A percentile compares a stretch with the other conserved stretches of the same genome.
Conservation (phyloP, 768 basidiomycete genomes). For the Termitomyces sp. region DNA sequence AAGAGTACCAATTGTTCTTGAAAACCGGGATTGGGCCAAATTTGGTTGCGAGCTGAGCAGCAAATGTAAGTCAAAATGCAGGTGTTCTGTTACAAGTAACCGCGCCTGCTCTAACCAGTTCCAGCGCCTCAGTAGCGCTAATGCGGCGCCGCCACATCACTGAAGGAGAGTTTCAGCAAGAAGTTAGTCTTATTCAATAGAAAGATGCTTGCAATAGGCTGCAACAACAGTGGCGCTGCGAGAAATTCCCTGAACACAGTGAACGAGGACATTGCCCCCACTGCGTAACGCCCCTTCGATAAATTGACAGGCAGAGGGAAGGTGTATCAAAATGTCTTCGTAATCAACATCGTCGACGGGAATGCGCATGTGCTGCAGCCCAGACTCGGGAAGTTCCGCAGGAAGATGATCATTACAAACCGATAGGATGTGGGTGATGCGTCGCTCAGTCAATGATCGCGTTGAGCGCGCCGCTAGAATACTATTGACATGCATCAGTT, state of each 20-base stretch:
- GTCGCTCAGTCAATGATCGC: slow-evolving; percentile 64
- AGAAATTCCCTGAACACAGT: slow-evolving; percentile 62
- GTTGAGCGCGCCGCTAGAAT: slow-evolving; percentile 67
- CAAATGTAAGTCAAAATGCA: not conserved
- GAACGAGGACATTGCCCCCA: slow-evolving; percentile 62
- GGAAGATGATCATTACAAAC: slow-evolving; percentile 71
- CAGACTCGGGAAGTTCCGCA: slow-evolving; percentile 64
- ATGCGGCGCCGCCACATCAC: slow-evolving; percentile 66
- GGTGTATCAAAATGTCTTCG: slow-evolving; percentile 59
- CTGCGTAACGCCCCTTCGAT: slow-evolving; percentile 54
- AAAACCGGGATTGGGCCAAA: slow-evolving; percentile 77
- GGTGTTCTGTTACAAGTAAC: not conserved
- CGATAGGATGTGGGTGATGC: slow-evolving; percentile 75
- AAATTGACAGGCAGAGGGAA: slow-evolving; percentile 61
- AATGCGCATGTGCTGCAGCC: slow-evolving; percentile 65
- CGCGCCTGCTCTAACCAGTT: slow-evolving; percentile 55
- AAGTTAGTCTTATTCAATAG: not conserved
- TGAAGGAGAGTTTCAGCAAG: slow-evolving; percentile 19
- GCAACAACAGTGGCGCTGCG: slow-evolving; percentile 67
- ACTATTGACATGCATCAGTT: slow-evolving; percentile 30
- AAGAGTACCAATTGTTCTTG: slow-evolving; percentile 75
- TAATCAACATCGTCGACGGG: slow-evolving; percentile 66
- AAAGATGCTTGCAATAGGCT: slow-evolving; percentile 59
- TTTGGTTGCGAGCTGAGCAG: slow-evolving; percentile 60
- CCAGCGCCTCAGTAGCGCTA: slow-evolving; percentile 51